Base-by-base conservation (phyloP, 768 basidiomycete genomes). In the Albatrellus ellisii region DNA sequence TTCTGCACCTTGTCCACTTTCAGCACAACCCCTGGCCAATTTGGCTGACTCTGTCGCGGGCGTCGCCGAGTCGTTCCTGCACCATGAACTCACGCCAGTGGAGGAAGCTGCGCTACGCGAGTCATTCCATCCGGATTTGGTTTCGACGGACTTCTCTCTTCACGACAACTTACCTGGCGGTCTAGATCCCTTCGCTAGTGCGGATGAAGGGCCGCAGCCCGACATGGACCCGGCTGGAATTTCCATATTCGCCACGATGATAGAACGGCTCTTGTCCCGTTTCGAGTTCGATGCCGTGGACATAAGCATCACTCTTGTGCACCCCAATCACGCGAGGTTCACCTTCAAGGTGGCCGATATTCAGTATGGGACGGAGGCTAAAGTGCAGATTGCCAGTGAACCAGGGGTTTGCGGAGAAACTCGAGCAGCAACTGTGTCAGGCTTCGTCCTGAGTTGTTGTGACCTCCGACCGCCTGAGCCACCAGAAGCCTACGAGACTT, bases 31-130 rank as follows among this genome's bases (percentile, higher is more conserved):
- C 14, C 52, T 52, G 37, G 46, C 58, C 28, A 71, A 79, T 54
- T 68, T 92, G 11, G 65, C 85, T 4, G 74, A 79, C 35, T 90
- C 90, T 18, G 79, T 89, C n/a, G 71, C 72, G 21, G 79, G 79
- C n/a, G 74, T 82, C 11, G 86, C 90, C 1, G 80, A 88, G 50
- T 77, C 80, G 3, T 97, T 97, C 60, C 66, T 94, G 20, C 82
- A 91, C 36, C 71, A 86, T 48, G 87, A 91, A 54, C 64, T 95
- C 38, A 69, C 77, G 18, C 65, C 72, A 6, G 65, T 66, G 47
- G 88, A 94, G 54, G 84, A 79, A 51, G 75, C 72, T 6, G 64
- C 72, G 25, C 66, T 92, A 17, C 72, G 77, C 52, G 69, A 77
- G 45, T 87, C 87, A 1, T 59, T 90, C 36, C 73, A 73, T 51